These are phyloP conservation scores for Clonostachys solani DNA, from an alignment of 2,329 filamentous ascomycete genomes.

Conservation along the genomic window DNA sequence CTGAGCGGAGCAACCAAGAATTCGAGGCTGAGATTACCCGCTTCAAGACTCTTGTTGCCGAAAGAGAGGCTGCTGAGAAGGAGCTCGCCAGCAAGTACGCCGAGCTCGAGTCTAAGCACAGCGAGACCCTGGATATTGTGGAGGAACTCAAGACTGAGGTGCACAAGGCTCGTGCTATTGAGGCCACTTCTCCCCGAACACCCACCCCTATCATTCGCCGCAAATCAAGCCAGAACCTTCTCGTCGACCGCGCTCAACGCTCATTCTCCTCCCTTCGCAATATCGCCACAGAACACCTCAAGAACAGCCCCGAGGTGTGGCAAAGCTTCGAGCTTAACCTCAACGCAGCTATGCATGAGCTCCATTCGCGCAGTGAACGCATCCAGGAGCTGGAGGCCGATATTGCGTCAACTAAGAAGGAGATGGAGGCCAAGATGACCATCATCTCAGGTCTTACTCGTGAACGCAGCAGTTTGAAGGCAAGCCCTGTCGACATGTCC, in stretches of 20 bases:
- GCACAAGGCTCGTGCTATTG: conserved; percentile 65
- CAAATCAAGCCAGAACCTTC: conserved; percentile 87
- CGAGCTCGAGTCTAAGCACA: conserved; percentile 79
- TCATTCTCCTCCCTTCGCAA: conserved; percentile 87
- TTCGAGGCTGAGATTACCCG: conserved; percentile 64
- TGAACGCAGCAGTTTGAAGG: conserved; percentile 85
- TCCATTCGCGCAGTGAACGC: conserved; percentile 81
- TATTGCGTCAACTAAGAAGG: conserved; percentile 77
- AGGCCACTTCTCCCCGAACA: conserved; percentile 57
- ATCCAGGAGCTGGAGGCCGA: conserved; percentile 88
- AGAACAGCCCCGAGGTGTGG: conserved; percentile 75
- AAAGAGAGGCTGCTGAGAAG: conserved; percentile 73
- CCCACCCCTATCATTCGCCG: conserved; percentile 80
- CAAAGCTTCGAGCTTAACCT: conserved; percentile 92
- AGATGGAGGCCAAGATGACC: conserved; percentile 95
- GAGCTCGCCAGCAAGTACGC: conserved; percentile 74
- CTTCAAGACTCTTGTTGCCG: conserved; percentile 64
- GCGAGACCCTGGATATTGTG: conserved; percentile 76
- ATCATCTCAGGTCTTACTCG: conserved; percentile 93
- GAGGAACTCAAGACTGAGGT: conserved; percentile 89
- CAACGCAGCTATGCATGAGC: conserved; percentile 87
- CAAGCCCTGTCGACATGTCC: conserved; percentile 82
- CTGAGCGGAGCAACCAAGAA: conserved; percentile 24
- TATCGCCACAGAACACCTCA: conserved; percentile 83
- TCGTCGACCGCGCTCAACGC: conserved; percentile 87